Percentiles rank a stretch among this genome's conserved stretches.
phyloP scores from a whole-genome alignment of 371 early-diverging fungal species.

The Mortierella sp. region DNA sequence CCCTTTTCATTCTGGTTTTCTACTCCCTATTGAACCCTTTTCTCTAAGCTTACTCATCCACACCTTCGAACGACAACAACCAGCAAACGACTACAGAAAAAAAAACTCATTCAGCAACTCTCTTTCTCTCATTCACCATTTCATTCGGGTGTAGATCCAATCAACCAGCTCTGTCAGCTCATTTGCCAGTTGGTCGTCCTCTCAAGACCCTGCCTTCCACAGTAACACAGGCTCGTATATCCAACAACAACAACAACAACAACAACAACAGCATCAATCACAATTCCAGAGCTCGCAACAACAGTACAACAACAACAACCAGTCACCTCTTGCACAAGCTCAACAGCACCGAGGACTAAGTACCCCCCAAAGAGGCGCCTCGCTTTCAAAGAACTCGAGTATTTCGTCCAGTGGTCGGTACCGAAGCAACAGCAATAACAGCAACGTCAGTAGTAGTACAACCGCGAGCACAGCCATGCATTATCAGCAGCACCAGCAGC shows the following conservation, averaged over 20 bases:
- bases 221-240: conserved; percentile 30
- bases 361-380: not conserved
- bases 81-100: conserved; percentile 4
- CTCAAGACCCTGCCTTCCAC: conserved; percentile 34
- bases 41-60: not conserved
- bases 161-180: conserved; percentile 38
- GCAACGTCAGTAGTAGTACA: not conserved
- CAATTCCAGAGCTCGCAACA: conserved; percentile 18
- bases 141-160: conserved; percentile 24
- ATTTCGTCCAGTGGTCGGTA: conserved; percentile 5
- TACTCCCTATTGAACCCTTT: not conserved
- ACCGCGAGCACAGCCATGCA: not conserved
- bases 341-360: not conserved
- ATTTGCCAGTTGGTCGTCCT: conserved; percentile 43
- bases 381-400: not conserved
- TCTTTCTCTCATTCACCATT: conserved; percentile 13
- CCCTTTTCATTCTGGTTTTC: not conserved
- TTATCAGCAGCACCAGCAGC: conserved; percentile 1
- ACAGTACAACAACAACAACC: not conserved
- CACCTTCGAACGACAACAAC: too few relatives aligned
- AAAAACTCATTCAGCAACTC: not conserved
- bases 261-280: conserved; percentile 10
- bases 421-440: conserved; percentile 10
- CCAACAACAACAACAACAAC: conserved; percentile 6
- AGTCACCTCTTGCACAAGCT: not conserved